Percentiles rank a stretch among this genome's conserved stretches.
Conservation (phyloP, 2,329 filamentous ascomycete genomes). For the Trichoderma breve region DNA sequence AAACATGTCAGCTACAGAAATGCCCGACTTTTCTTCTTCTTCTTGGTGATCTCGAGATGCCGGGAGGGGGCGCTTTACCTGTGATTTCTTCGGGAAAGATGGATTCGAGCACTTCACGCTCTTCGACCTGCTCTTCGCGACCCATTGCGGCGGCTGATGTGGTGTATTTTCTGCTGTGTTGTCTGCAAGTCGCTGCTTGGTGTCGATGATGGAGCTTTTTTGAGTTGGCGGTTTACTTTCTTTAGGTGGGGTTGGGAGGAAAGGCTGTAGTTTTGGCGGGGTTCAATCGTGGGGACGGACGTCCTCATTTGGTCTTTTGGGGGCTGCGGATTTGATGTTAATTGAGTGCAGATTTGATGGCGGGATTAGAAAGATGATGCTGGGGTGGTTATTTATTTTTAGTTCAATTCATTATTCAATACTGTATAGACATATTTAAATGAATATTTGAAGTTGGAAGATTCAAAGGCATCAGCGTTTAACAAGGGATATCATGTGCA, state of each 20-base stretch:
- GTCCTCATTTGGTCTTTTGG: background rate
- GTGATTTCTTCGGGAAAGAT: slow-evolving; percentile 98
- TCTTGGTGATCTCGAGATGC: background rate
- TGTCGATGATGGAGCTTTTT: slow-evolving; percentile 9
- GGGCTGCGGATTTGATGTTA: background rate
- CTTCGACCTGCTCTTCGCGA: slow-evolving; percentile 87
- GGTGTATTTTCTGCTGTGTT: background rate
- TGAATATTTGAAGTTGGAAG: background rate
- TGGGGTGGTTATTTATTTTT: background rate
- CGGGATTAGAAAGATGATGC: background rate
- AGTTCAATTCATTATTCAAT: background rate
- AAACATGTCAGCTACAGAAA: background rate
- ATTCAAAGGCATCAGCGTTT: background rate
- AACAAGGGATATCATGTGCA: background rate
- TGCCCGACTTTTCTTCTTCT: background rate
- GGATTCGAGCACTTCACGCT: slow-evolving; percentile 95
- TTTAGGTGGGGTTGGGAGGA: slow-evolving; percentile 26
- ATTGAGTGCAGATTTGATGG: background rate
- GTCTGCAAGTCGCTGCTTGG: background rate
- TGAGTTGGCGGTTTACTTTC: background rate
- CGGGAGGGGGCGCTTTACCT: slow-evolving; percentile 48
- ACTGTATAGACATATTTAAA: background rate
- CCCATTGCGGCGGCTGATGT: slow-evolving; percentile 47
- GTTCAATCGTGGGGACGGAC: slow-evolving; percentile 22
- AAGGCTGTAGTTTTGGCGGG: slow-evolving; percentile 29